A percentile compares a stretch with the other conserved stretches of the same genome.
Conservation (phyloP, 805 yeast genomes). For the Metschnikowia henanensis region DNA sequence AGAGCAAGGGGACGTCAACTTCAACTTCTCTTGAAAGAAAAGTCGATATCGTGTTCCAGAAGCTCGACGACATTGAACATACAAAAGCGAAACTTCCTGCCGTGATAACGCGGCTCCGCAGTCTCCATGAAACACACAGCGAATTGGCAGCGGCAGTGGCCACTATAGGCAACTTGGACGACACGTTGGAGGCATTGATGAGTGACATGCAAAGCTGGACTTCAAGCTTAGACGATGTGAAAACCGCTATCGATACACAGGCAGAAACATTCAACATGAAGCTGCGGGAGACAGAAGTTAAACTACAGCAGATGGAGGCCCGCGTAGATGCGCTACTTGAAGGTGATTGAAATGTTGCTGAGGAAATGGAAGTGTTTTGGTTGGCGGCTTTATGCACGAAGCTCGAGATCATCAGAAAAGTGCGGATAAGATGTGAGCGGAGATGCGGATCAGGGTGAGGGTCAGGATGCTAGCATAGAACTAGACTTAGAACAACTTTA, state of each 20-base stretch:
- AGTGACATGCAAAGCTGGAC: slow-evolving; percentile 34
- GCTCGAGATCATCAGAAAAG: no score
- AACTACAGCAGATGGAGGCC: slow-evolving; percentile 4
- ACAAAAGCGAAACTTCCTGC: slow-evolving; percentile 25
- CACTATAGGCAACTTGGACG: slow-evolving; percentile 28
- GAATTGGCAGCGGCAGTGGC: slow-evolving; percentile 30
- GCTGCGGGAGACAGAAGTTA: slow-evolving; percentile 9
- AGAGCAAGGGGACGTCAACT: neutral
- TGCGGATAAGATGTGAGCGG: no score
- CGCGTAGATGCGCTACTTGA: slow-evolving; percentile 4
- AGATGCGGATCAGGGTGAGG: no score
- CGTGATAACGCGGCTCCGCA: slow-evolving; percentile 28
- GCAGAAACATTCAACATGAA: slow-evolving; percentile 20
- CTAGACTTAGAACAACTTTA: no score
- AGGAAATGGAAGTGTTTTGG: no score
- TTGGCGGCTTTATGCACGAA: no score
- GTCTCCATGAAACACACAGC: slow-evolving; percentile 33
- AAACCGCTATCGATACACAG: slow-evolving; percentile 24
- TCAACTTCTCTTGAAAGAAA: slow-evolving; percentile 17
- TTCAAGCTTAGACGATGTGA: slow-evolving; percentile 22
- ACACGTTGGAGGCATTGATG: slow-evolving; percentile 23
- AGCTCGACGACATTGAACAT: slow-evolving; percentile 27
- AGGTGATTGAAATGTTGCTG: no score
- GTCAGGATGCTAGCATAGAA: no score
- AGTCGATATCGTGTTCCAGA: slow-evolving; percentile 27